Evolutionary conservation across 805 yeast species (phyloP), one percentile per base, ranked within the genome.

Genomic region (Saccharomycopsis sp.): DNA sequence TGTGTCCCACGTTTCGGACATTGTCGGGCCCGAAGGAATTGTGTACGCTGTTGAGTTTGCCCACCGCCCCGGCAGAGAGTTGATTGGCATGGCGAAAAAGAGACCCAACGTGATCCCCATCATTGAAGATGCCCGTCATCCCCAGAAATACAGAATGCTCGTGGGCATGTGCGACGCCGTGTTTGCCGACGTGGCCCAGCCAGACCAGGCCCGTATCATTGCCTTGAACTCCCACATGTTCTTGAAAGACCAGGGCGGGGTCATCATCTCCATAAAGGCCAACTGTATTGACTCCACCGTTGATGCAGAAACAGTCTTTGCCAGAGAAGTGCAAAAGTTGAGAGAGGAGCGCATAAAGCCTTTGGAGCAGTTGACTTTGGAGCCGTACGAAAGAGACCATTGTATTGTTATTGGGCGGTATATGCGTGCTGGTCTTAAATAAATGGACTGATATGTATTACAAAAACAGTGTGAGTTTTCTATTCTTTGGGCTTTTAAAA

Each of bases 241-340:
- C 82, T 76, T 92, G 63, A 92, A 92, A 68, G 96, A 92, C 67
- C 87, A 81, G 68, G 98, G 98, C 69, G 95, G 95, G 63, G 98
- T 92, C 53, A 92, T 92, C 52, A 92, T 92, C 61, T 89, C 97
- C 58, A 92, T 92, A 69, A 92, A 92, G 78, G 98, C 98, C 58
- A 92, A 92, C 87, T 92, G 98, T 86, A 92, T 92, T 65, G 98
- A 92, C 70, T 92, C 97, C 36, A 92, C 98, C 48, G 97, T 89
- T 46, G 97, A 88, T 64, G 98, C 98, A 53, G 97, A 92, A 75
- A 88, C 96, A 48, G 98, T 92, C 51, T 92, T 92, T 61, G 97
- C 98, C 48, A 85, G 97, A 73, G 98, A 92, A 73, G 96, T 92
- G 47, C 96, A 92, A 70, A 92, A 92, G 68, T 78, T 92, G 69